Conservation (phyloP, 805 yeast genomes). For the Nakazawaea anatomiae region DNA sequence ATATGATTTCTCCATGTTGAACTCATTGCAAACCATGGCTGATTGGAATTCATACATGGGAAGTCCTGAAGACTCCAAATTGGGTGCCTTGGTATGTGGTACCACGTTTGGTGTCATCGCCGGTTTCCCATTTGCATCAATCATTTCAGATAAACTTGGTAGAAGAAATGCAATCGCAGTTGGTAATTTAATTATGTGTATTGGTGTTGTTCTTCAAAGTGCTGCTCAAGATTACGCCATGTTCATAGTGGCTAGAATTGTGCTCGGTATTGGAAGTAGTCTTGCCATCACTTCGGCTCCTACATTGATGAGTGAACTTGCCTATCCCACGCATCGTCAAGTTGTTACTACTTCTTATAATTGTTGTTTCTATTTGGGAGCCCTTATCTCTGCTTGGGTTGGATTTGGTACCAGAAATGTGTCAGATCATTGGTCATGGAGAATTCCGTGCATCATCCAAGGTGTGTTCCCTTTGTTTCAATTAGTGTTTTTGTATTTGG, state of each 20-base stretch:
- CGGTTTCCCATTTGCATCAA: slow-evolving; percentile 1
- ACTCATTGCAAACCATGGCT: slow-evolving; percentile 41
- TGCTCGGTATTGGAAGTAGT: slow-evolving; percentile 42
- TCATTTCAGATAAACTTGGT: slow-evolving; percentile 39
- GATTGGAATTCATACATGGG: slow-evolving; percentile 35
- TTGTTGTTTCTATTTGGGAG: slow-evolving; percentile 44
- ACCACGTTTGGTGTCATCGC: slow-evolving; percentile 30
- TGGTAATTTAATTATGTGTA: slow-evolving; percentile 47
- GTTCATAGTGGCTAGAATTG: slow-evolving; percentile 38
- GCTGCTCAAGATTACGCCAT: slow-evolving; percentile 27
- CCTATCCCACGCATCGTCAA: slow-evolving; percentile 41
- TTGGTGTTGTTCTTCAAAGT: slow-evolving; percentile 54
- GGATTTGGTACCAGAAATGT: slow-evolving; percentile 33
- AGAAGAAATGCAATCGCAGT: slow-evolving; percentile 49
- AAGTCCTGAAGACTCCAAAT: slow-evolving; percentile 29
- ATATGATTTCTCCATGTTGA: slow-evolving; percentile 40
- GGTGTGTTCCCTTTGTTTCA: slow-evolving; percentile 40
- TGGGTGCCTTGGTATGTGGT: slow-evolving; percentile 38
- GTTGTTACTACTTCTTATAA: slow-evolving; percentile 39
- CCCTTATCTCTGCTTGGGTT: slow-evolving; percentile 40
- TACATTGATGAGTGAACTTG: slow-evolving; percentile 42
- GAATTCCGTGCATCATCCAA: slow-evolving; percentile 49
- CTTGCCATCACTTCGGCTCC: slow-evolving; percentile 39
- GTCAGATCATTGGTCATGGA: slow-evolving; percentile 38
- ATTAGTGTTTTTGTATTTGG: slow-evolving; percentile 23